Base-by-base conservation (phyloP, 495 filamentous ascomycete genomes). In the Trichoderma asperelloides region DNA sequence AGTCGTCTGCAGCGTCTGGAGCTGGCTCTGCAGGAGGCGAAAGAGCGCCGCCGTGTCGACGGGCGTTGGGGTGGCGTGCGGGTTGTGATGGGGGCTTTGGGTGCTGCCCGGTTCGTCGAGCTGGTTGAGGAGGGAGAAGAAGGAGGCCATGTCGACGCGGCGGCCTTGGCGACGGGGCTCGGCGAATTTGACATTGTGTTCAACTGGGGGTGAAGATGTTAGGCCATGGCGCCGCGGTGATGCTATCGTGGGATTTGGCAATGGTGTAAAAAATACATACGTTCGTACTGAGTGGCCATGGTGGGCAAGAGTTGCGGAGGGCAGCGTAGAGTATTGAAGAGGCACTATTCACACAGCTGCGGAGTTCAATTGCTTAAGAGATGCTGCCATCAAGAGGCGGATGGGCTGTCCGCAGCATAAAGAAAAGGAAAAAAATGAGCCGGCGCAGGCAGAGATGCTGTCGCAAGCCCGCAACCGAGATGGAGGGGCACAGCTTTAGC, bases 71-170 rank as follows among this genome's bases (percentile, higher is more conserved):
- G 85, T 79, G 2, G 89, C 85, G 78, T 89, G 86, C 11, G 80
- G 81, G 74, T 88, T 89, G 69, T 78, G 72, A 67, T 81, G 75
- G 4, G 64, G 81, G 72, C 25, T 9, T 62, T 69, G 4, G 65
- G 72, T 64, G 23, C 51, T 4, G 68, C 78, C 76, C 16, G 81
- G 75, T 21, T 80, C 84, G 67, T 80, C 78, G 68, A 90, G 85
- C 70, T 89, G 84, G 71, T 82, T 79, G 64, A 96, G 87, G 63
- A 89, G 87, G 55, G 88, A 80, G 80, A 89, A 93, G 86, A 98
- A 97, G 76, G 88, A 91, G 62, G 89, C 88, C 78, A 97, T 89
- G 79, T 96, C 91, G 45, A 92, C 87, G 62, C 91, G 90, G 63
- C 87, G 88, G 49, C 78, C 79, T 37, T 78, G 76, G 71, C 80